Base-by-base conservation (phyloP, 164 flowering plant genomes). In the Aristolochia californica region DNA sequence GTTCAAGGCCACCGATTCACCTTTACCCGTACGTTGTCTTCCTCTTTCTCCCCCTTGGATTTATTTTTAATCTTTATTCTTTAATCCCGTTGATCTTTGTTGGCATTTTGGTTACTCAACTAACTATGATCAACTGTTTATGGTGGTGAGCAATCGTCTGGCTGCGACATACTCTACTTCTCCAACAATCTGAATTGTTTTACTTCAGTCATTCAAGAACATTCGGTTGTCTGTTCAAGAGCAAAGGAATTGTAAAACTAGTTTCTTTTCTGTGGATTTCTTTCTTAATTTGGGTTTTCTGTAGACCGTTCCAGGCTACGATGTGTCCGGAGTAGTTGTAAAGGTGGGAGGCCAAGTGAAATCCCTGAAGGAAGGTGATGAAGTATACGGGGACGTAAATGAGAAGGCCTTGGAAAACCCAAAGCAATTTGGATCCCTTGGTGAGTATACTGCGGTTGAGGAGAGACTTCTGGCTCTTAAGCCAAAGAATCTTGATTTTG, bases 251-350 rank as follows among this genome's bases (percentile, higher is more conserved):
- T 55, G 44, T 2, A 5, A 8, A 25, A 28, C 4, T 14, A 2
- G 57, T 3, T 0, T 2, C 28, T 26, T 55, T 9, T 22, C 16
- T 58, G 49, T 54, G 56, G 56, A 17, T 61, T 64, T n/a, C n/a
- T n/a, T n/a, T n/a, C n/a, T n/a, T n/a, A n/a, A n/a, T n/a, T n/a
- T n/a, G n/a, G n/a, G n/a, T n/a, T n/a, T n/a, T 70, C 47, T 72
- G 58, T 67, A 89, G 97, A 84, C 88, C 61, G 87, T 89, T 69
- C 97, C 96, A 45, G 97, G 98, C 24, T 87, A 89, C 66, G 98
- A 93, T 77, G 97, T 89, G 44, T 82, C 96, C 43, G 99, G 99
- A 7, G 75, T 88, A 63, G 97, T 90, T 55, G 95, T 88, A 9
- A 94, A 88, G 67, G 91, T 85, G 53, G 99, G 97, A 22, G 80